A percentile compares a stretch with the other conserved stretches of the same genome.
Conservation (phyloP, 2,329 filamentous ascomycete species). For the Clarireedia sp. region DNA sequence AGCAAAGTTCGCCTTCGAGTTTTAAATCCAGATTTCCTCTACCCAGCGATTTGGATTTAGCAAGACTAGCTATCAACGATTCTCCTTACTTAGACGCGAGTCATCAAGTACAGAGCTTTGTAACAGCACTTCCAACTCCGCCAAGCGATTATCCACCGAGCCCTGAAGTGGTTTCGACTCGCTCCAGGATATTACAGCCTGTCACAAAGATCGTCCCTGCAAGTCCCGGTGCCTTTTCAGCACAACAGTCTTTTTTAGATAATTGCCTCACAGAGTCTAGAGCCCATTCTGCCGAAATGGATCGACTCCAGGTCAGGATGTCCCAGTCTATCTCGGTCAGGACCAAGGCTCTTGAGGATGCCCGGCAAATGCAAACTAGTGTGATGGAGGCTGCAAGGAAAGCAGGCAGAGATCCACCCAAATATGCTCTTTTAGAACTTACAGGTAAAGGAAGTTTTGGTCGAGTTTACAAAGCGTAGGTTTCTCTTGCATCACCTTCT, state of each 20-base stretch:
- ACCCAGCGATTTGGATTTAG: too few species aligned
- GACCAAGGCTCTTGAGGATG: slow-evolving; percentile 48
- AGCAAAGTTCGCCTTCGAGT: neutral
- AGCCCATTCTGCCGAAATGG: slow-evolving; percentile 9
- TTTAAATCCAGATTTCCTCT: neutral
- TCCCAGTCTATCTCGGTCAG: slow-evolving; percentile 16
- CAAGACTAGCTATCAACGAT: too few species aligned
- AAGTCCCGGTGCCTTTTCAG: neutral
- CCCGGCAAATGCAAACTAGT: slow-evolving; percentile 58
- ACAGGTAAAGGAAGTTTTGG: slow-evolving; percentile 71
- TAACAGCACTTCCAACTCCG: too few species aligned
- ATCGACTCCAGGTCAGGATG: slow-evolving; percentile 11
- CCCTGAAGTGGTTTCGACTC: too few species aligned
- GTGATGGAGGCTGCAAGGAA: slow-evolving; percentile 56
- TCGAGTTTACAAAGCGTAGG: slow-evolving; percentile 58
- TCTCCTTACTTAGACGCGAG: too few species aligned
- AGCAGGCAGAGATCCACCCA: slow-evolving; percentile 51
- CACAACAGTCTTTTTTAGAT: slow-evolving; percentile 1
- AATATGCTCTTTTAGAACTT: slow-evolving; percentile 61
- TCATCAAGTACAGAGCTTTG: too few species aligned
- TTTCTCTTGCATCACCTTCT: neutral
- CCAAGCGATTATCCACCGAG: too few species aligned
- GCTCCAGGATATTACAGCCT: too few species aligned
- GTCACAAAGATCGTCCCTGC: too few species aligned
- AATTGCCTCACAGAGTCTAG: slow-evolving; percentile 5